Base-by-base conservation (phyloP, 352 stramenopile genomes). In the Phytophthora agathidicida region DNA sequence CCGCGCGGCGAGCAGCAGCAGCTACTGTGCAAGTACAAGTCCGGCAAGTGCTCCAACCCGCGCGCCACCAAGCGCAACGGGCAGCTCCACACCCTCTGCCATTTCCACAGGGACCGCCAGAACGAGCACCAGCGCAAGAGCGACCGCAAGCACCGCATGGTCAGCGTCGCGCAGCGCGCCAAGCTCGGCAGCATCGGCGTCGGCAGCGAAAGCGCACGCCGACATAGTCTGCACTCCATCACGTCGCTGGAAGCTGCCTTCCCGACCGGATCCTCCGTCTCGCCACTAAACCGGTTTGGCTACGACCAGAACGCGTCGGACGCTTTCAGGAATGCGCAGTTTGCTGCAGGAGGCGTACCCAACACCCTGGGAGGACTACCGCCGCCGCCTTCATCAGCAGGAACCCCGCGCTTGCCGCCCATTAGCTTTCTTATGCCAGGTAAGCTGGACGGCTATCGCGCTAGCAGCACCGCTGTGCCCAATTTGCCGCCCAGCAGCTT, bases 81-180 rank as follows among this genome's bases (percentile, higher is more conserved):
- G 3, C 73, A 93, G 52, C 65, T 92, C 38, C 86, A 94, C 62
- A 95, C 84, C 38, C 73, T 95, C 37, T 95, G 86, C 57, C 73
- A 91, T 52, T 95, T 94, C 62, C 86, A 95, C 49, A 79, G 86
- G 51, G 69, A 88, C 49, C 80, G 84, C 13, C 84, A 93, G 63
- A 95, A 94, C 57, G 81, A 93, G 58, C 77, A 93, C 46, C 84
- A 95, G 73, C 80, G 86, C 65, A 93, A 95, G 69, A 93, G 82
- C 69, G 82, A 95, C 61, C 86, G 86, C 41, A 95, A 95, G 72
- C 86, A 93, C 55, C 83, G 83, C 52, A 88, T 91, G 77, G 73
- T 89, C 32, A 89, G 75, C 52, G 83, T 93, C 52, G 72, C 80
- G 36, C 79, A 77, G 32, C 76, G 80, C 41, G 80, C 80, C 57